phyloP scores from a whole-genome alignment of 163 green algal species.

The Trebouxiophyceae sp. region DNA sequence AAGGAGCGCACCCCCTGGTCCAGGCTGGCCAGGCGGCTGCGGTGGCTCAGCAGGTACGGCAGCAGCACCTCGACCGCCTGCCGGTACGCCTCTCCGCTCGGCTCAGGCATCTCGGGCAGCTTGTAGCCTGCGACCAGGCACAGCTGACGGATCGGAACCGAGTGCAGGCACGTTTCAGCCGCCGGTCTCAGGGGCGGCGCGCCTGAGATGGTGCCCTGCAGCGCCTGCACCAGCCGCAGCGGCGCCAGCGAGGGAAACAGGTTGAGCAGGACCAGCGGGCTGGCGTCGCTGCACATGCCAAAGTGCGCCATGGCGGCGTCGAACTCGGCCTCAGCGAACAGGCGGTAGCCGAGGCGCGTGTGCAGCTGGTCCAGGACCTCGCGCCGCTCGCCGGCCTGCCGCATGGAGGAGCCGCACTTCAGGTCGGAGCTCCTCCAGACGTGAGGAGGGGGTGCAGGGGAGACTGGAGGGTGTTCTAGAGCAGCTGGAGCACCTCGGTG shows the following conservation, averaged over 20 bases:
- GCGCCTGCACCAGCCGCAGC: slow-evolving; percentile 14
- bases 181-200: neutral
- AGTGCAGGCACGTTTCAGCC: neutral
- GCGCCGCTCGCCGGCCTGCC: slow-evolving; percentile 8
- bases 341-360: slow-evolving; percentile 42
- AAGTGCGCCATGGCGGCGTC: slow-evolving; percentile 73
- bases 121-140: slow-evolving; percentile 8
- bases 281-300: slow-evolving; percentile 44
- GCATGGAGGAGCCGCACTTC: too few species aligned
- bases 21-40: slow-evolving; percentile 42
- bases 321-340: slow-evolving; percentile 50
- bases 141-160: neutral
- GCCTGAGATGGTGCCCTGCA: slow-evolving; percentile 1
- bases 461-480: too few species aligned
- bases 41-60: slow-evolving; percentile 68
- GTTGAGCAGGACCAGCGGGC: slow-evolving; percentile 52
- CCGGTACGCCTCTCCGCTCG: slow-evolving; percentile 14
- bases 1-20: neutral
- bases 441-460: too few species aligned
- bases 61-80: slow-evolving; percentile 44
- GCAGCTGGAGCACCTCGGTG: too few species aligned
- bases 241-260: slow-evolving; percentile 62
- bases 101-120: slow-evolving; percentile 18
- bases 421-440: too few species aligned
- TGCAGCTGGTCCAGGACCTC: slow-evolving; percentile 39